Base-by-base conservation (phyloP, 2,329 filamentous ascomycete species). In the Paraconiothyrium sp. region DNA sequence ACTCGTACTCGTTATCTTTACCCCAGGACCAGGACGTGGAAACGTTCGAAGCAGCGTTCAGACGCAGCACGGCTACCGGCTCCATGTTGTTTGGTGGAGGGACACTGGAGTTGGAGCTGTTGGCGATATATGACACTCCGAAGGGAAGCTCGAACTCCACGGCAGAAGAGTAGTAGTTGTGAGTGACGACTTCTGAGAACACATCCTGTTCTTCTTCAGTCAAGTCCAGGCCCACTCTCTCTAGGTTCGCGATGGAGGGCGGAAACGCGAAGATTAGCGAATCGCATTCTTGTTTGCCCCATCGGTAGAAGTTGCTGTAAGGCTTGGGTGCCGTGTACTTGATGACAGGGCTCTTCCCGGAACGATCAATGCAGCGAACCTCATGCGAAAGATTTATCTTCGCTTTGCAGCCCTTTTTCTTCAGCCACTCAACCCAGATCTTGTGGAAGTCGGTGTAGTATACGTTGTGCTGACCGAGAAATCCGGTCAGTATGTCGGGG, bases 371-470 rank as follows among this genome's bases (percentile, higher is more conserved):
- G 65, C 73, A 75, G 48, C 72, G 73, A 43, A 79, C 71, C 56
- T 79, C 74, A 32, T 73, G 63, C 46, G 70, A 72, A 10, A 71
- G 72, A 46, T 74, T 67, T 34, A 79, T 78, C 24, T 70, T 65
- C 1, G 69, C 72, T 30, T 76, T 73, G 72, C 72, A 75, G 1
- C 73, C 58, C 54, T 68, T 61, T 30, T 74, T 75, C 52, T 73
- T 72, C 13, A 69, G 57, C 58, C 71, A 79, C 55, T 78, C 65
- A 9, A 72, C 66, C 44, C 72, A 78, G 55, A 78, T 73, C 59
- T 74, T 74, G 62, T 79, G 71, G 57, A 79, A 79, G 58, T 79
- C 76, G 52, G 72, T 76, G 64, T 77, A 77, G 66, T 78, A 79
- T 9, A 76, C 76, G 27, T 71, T 65, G 59, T 74, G 75, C n/a